These are phyloP conservation scores for Zygoascus sp. DNA, from an alignment of 1,139 yeast species.

Conservation along the genomic window DNA sequence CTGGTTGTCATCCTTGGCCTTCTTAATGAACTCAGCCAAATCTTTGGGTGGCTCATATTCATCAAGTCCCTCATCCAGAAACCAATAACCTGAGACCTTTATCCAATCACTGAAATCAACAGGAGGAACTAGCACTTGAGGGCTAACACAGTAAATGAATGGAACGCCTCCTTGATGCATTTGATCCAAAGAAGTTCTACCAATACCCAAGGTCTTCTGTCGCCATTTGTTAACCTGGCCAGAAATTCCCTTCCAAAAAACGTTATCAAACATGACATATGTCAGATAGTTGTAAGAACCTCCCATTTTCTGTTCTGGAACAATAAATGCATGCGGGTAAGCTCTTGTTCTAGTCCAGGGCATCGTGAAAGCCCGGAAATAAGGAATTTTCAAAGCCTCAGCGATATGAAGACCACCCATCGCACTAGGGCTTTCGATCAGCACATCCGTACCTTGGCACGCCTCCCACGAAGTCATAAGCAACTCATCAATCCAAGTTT, in stretches of 20 bases:
- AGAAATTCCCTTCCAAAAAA: conserved; percentile 92
- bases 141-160: conserved; percentile 83
- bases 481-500: conserved; percentile 75
- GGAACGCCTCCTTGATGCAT: conserved; percentile 80
- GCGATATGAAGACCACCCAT: conserved; percentile 96
- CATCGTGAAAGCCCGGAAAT: conserved; percentile 94
- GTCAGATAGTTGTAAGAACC: conserved; percentile 90
- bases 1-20: conserved; percentile 57
- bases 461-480: conserved; percentile 75
- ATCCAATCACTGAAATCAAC: conserved; percentile 95
- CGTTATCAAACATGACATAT: conserved; percentile 85
- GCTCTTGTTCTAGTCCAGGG: conserved; percentile 97
- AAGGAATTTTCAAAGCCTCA: conserved; percentile 83
- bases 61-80: conserved; percentile 60
- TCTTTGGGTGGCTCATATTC: conserved; percentile 59
- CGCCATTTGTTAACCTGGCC: conserved; percentile 89
- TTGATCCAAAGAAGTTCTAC: conserved; percentile 62
- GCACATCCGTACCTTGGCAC: conserved; percentile 75
- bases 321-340: conserved; percentile 93
- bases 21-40: conserved; percentile 55
- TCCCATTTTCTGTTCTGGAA: conserved; percentile 88
- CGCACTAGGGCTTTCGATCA: conserved; percentile 91
- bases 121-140: conserved; percentile 83
- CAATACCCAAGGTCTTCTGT: conserved; percentile 56
- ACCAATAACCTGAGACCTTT: conserved; percentile 94